These are phyloP conservation scores for Dissophora globulifera DNA, from an alignment of 192 early-diverging fungal genomes.

Conservation along the genomic window DNA sequence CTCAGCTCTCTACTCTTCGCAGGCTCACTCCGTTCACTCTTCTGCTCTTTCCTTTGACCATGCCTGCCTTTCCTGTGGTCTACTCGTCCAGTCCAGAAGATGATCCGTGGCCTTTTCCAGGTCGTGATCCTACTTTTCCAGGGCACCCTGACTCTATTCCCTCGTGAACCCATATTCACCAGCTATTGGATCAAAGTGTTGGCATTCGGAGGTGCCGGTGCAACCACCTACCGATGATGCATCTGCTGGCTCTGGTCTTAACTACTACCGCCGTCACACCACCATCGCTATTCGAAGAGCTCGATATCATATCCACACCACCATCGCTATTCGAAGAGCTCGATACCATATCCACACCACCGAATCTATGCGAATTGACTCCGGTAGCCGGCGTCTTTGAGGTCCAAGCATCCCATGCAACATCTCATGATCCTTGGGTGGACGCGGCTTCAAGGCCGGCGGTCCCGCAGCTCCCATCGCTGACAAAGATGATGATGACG, in stretches of 20 bases:
- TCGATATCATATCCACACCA: no score
- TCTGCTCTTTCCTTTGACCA: no score
- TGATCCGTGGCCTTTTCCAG: conserved; percentile 80
- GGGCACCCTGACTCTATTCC: conserved; percentile 71
- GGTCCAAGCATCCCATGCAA: conserved; percentile 16
- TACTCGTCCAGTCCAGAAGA: conserved; percentile 71
- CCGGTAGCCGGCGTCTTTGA: not conserved
- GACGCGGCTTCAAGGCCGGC: conserved; percentile 27
- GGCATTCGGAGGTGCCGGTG: conserved; percentile 41
- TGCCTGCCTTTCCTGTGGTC: no score
- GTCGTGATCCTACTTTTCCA: conserved; percentile 78
- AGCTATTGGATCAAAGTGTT: conserved; percentile 59
- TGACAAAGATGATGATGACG: not conserved
- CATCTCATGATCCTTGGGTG: conserved; percentile 41
- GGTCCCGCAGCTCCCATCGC: not conserved
- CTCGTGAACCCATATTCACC: conserved; percentile 77
- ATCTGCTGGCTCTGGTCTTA: conserved; percentile 10
- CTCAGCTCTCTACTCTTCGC: no score
- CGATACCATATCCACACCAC: not conserved
- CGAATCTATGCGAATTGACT: not conserved
- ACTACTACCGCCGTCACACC: not conserved
- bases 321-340: not conserved
- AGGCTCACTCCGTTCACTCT: no score
- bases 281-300: no score
- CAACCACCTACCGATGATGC: conserved; percentile 3